Evolutionary conservation across 805 yeast species (phyloP).

Genomic region (Monosporozyma aerobia): DNA sequence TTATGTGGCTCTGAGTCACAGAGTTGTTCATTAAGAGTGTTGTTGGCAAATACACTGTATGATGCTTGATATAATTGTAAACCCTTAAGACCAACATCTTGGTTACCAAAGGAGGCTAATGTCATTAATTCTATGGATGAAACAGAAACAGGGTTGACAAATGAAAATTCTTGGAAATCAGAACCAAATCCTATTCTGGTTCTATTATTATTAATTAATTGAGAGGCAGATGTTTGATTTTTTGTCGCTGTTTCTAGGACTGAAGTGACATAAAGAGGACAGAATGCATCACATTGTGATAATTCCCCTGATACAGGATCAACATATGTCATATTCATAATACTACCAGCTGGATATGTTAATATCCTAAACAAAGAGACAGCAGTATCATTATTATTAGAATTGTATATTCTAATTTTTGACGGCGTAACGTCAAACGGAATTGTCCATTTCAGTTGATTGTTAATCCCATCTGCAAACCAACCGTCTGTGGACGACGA

Average conservation of each 20-base stretch:
- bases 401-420: slow-evolving; percentile 62
- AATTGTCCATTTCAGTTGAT: slow-evolving; percentile 55
- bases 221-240: slow-evolving; percentile 15
- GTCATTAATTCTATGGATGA: slow-evolving; percentile 55
- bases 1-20: slow-evolving; percentile 33
- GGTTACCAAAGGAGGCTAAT: slow-evolving; percentile 53
- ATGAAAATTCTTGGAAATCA: slow-evolving; percentile 72
- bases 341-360: slow-evolving; percentile 73
- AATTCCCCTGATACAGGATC: slow-evolving; percentile 60
- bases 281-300: slow-evolving; percentile 74
- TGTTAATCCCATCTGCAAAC: slow-evolving; percentile 43
- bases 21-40: slow-evolving; percentile 56
- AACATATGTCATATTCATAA: slow-evolving; percentile 81
- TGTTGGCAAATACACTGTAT: slow-evolving; percentile 61
- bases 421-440: slow-evolving; percentile 56
- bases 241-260: slow-evolving; percentile 27
- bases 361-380: slow-evolving; percentile 60
- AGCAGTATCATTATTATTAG: slow-evolving; percentile 36
- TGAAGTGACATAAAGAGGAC: slow-evolving; percentile 52
- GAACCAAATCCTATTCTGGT: slow-evolving; percentile 31
- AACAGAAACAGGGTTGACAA: slow-evolving; percentile 59
- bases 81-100: slow-evolving; percentile 59
- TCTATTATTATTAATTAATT: slow-evolving; percentile 28
- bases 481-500: slow-evolving; percentile 33
- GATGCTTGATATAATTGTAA: slow-evolving; percentile 54